Base-by-base conservation (phyloP, 805 yeast species). In the Teunomyces lycoperdinae region DNA sequence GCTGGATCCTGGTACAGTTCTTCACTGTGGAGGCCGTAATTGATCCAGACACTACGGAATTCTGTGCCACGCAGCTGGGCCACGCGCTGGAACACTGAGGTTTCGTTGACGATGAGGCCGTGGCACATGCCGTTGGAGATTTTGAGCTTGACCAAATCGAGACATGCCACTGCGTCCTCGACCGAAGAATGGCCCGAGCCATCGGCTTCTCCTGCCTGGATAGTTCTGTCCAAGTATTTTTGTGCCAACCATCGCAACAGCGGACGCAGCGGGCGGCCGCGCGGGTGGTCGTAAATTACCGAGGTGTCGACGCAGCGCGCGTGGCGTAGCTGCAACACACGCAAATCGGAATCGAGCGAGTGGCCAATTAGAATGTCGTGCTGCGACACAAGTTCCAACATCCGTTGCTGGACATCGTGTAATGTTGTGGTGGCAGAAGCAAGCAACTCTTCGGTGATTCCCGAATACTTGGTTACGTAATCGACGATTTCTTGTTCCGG, bases 281-380 rank as follows among this genome's bases (percentile, higher is more conserved):
- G 74, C n/a, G 80, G 78, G 61, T 90, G 96, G 46, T 89, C 89
- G 66, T 71, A 87, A 9, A 85, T 70, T 1, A 87, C 55, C 0
- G 97, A 75, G 0, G 98, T 92, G 65, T 92, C 99, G 10, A 92
- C 80, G 24, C 91, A 75, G 11, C 67, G 72, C 1, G 87, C 84
- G 62, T 92, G 98, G 42, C 83, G 75, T 11, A 94, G 56, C 55
- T 78, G 77, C 60, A 94, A 65, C 2, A 83, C 96, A 9, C 76
- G 72, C 43, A 92, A 71, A 64, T 92, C 99, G 17, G 85, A 83
- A 52, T 91, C 92, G 28, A 92, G 70, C 0, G 98, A 92, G 63
- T 92, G 99, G 1, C 99, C 98, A 45, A 92, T 78, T 17, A 92
- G 60, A 10, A 84, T 74, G 61, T 90, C 97, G 13, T 71, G 67